Conservation (phyloP, 2,329 filamentous ascomycete species). For the Penicillium hordei region DNA sequence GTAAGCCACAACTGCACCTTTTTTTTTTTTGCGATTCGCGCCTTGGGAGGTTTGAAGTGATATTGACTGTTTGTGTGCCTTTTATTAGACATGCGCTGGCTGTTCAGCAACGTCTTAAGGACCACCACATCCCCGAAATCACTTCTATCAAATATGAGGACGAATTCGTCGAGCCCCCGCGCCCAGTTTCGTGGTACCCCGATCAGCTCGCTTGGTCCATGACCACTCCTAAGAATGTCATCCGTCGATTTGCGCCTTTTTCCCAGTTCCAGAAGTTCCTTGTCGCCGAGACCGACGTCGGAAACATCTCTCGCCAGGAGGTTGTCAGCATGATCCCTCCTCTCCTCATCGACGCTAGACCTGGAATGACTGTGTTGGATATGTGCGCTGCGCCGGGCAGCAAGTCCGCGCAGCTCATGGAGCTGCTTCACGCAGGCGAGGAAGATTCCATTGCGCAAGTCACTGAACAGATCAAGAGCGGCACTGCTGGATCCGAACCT, state of each 20-base stretch:
- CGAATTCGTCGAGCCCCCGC: slow-evolving; percentile 75
- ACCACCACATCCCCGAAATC: slow-evolving; percentile 88
- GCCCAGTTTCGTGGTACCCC: slow-evolving; percentile 86
- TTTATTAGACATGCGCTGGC: slow-evolving; percentile 77
- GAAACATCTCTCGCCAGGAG: slow-evolving; percentile 96
- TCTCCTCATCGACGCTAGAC: slow-evolving; percentile 83
- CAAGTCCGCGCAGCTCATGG: slow-evolving; percentile 92
- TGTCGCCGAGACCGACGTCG: slow-evolving; percentile 93
- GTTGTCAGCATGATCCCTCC: slow-evolving; percentile 99
- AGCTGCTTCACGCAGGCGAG: slow-evolving; percentile 90
- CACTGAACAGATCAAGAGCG: slow-evolving; percentile 62
- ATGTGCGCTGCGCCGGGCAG: slow-evolving; percentile 96
- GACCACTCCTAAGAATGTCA: slow-evolving; percentile 95
- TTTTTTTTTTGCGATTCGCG: slow-evolving; percentile 4
- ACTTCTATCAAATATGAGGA: slow-evolving; percentile 82
- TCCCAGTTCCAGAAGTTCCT: slow-evolving; percentile 96
- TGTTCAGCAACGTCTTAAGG: slow-evolving; percentile 83
- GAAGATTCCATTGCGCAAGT: slow-evolving; percentile 78
- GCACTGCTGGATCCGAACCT: slow-evolving; percentile 55
- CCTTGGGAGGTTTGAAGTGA: not conserved
- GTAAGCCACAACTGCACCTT: slow-evolving; percentile 47
- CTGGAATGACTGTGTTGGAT: slow-evolving; percentile 90
- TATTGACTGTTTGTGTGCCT: slow-evolving; percentile 11
- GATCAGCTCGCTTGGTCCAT: slow-evolving; percentile 95
- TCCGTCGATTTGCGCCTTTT: slow-evolving; percentile 91